Percentiles rank a stretch among this genome's conserved stretches.
These are phyloP conservation scores for Gilbertella persicaria DNA, from an alignment of 371 early-diverging fungal species.

Conservation along the genomic window DNA sequence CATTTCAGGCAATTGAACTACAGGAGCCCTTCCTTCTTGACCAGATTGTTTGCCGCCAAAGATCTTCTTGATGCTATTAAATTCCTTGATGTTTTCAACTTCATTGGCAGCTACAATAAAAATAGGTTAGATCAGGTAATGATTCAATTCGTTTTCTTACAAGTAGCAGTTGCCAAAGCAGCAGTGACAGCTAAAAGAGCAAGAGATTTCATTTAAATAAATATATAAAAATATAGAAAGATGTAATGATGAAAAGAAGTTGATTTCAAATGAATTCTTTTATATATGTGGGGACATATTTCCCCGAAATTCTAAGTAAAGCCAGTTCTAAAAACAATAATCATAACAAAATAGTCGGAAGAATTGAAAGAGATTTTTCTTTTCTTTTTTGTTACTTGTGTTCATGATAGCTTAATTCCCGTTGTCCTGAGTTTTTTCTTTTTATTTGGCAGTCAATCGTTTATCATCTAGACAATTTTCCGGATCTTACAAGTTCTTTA, in stretches of 20 bases:
- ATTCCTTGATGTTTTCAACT: too few relatives aligned
- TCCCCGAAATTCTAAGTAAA: background rate
- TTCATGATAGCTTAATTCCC: background rate
- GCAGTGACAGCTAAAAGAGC: slow-evolving; percentile 25
- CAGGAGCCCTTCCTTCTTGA: too few relatives aligned
- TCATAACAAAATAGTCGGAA: background rate
- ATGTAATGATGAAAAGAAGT: too few relatives aligned
- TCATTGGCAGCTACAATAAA: too few relatives aligned
- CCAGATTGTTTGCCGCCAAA: too few relatives aligned
- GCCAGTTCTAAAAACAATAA: background rate
- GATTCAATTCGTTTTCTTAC: slow-evolving; percentile 1
- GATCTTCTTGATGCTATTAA: too few relatives aligned
- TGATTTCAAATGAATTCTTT: background rate
- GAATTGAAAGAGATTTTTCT: background rate
- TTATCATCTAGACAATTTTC: too few relatives aligned
- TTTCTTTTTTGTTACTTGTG: background rate
- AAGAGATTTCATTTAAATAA: slow-evolving; percentile 26
- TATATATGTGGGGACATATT: background rate
- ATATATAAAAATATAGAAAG: too few relatives aligned
- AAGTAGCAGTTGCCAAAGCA: slow-evolving; percentile 20
- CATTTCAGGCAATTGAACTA: too few relatives aligned
- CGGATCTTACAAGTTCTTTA: too few relatives aligned
- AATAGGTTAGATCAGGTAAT: background rate
- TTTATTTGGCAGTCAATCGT: too few relatives aligned
- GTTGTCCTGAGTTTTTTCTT: too few relatives aligned